Evolutionary conservation across 495 filamentous ascomycete genomes (phyloP), one percentile per base, ranked within the genome.

Genomic region (Aspergillus kassunensis): DNA sequence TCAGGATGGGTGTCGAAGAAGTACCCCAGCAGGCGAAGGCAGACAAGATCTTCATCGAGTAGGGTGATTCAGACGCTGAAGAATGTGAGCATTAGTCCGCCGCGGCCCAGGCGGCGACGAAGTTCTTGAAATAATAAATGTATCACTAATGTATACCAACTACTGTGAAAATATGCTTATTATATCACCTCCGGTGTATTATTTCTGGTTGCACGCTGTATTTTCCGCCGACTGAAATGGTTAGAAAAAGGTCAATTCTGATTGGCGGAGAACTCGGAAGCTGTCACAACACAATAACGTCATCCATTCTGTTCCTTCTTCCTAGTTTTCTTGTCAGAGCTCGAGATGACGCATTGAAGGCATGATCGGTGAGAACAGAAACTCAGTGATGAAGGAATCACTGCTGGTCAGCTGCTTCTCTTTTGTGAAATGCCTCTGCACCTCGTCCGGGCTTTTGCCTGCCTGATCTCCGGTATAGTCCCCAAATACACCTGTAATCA

Each of bases 1-100:
- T 56, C 60, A 7, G 72, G 68, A 12, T 75, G 65, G 73, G 67
- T 66, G 30, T 61, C 58, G 44, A 72, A 71, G 54, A 62, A 56
- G 39, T 39, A 57, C 8, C 53, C 51, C 12, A 4, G 10, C 27
- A 61, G 55, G 18, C 43, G 45, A 13, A 36, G 56, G 19, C 54
- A 49, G 30, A 58, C 66, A 9, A 54, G 59, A 8, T 50, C 47
- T 15, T 10, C 25, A 18, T 45, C 42, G 42, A 31, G 27, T 20
- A 33, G 30, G 44, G 20, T 24, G 19, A 23, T 46, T 7, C 19
- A 20, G 44, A 35, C 30, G 5, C 33, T 45, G 30, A 27, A 24
- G 10, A 15, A 3, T 19, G 42, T 29, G 25, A 46, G 59, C 16
- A 53, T 68, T 21, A 69, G 65, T 49, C 67, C 68, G 30, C 50